phyloP scores from a whole-genome alignment of 768 basidiomycete genomes.

The Lyophyllum decastes region DNA sequence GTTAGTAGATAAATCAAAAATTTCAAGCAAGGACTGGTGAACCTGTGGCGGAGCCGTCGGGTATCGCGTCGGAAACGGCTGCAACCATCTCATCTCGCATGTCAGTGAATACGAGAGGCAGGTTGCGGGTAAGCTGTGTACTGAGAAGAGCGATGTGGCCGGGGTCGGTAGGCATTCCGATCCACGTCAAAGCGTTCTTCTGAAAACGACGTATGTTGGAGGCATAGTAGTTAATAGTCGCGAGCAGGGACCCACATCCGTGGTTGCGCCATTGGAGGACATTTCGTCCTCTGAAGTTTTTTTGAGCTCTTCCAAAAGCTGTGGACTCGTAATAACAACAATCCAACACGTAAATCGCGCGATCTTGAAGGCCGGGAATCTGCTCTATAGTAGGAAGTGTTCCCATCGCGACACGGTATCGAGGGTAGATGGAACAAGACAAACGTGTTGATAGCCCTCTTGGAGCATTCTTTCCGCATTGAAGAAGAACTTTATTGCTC shows the following conservation, averaged over 20 bases:
- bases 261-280: not conserved
- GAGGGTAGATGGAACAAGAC: not conserved
- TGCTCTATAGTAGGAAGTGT: constrained; percentile 1
- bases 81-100: constrained; percentile 9
- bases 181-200: not conserved
- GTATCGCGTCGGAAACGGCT: constrained; percentile 3
- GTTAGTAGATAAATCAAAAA: not conserved
- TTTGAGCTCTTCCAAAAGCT: constrained; percentile 22
- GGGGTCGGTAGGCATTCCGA: not conserved
- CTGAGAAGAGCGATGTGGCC: not conserved
- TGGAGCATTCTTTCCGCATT: constrained; percentile 3
- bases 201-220: not conserved
- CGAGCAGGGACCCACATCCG: not conserved
- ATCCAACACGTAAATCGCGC: constrained; percentile 25
- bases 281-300: constrained; percentile 12
- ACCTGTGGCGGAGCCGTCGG: not conserved
- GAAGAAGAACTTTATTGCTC: constrained; percentile 19
- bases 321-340: constrained; percentile 18
- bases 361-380: constrained; percentile 22
- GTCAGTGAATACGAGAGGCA: constrained; percentile 11
- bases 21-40: not conserved
- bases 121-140: constrained; percentile 9
- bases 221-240: not conserved
- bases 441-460: constrained; percentile 7
- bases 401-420: not conserved